Percentiles rank a stretch among this genome's conserved stretches.
phyloP scores from a whole-genome alignment of 2,329 filamentous ascomycete genomes.

The Alternaria sp. region DNA sequence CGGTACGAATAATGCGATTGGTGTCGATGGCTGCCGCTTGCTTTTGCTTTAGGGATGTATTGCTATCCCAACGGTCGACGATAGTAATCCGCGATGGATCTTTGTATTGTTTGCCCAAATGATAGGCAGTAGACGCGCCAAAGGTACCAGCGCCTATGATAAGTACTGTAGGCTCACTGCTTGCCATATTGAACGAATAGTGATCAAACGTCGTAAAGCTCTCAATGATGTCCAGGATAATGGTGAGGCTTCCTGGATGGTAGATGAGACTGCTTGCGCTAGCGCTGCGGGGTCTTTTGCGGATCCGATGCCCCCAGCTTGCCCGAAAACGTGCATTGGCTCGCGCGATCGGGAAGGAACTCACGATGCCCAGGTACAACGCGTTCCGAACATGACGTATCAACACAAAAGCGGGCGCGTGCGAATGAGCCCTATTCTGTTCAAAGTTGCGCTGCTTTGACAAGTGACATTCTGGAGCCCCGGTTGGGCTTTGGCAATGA shows the following conservation, averaged over 20 bases:
- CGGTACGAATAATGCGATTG: slow-evolving; percentile 67
- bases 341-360: not conserved
- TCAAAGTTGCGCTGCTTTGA: too few relatives aligned
- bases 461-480: too few relatives aligned
- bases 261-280: slow-evolving; percentile 7
- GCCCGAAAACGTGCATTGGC: slow-evolving; percentile 7
- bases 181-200: slow-evolving; percentile 3
- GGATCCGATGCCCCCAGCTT: slow-evolving; percentile 13
- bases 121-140: slow-evolving; percentile 69
- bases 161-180: slow-evolving; percentile 45
- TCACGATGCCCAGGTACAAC: not conserved
- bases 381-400: not conserved
- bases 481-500: too few relatives aligned
- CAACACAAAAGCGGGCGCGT: not conserved
- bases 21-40: slow-evolving; percentile 65
- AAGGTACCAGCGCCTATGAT: slow-evolving; percentile 72
- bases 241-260: slow-evolving; percentile 1
- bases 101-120: slow-evolving; percentile 61
- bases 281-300: slow-evolving; percentile 13
- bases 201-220: not conserved
- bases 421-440: too few relatives aligned
- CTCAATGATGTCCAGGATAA: not conserved
- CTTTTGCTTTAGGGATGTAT: slow-evolving; percentile 50
- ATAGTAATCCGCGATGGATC: slow-evolving; percentile 46
- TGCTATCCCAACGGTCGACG: slow-evolving; percentile 35